Conservation (phyloP, 2,329 filamentous ascomycete genomes). For the Phaeophleospora eucalypticola region DNA sequence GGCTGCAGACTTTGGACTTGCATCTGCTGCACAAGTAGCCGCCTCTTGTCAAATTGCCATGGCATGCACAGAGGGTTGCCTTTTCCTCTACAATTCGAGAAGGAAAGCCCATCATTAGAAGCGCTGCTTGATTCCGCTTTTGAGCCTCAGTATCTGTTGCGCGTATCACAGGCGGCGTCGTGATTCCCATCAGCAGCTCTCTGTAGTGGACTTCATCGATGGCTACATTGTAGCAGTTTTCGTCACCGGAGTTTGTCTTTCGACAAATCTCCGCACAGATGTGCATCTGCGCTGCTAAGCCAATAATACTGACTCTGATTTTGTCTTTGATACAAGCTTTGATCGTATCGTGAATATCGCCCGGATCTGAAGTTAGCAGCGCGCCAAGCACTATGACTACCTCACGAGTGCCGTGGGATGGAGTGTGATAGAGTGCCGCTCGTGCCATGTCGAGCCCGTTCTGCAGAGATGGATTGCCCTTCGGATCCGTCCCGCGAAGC, state of each 20-base stretch:
- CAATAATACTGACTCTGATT: slow-evolving; percentile 84
- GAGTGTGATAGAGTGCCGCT: slow-evolving; percentile 86
- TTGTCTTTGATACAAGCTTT: slow-evolving; percentile 71
- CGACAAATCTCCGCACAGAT: slow-evolving; percentile 86
- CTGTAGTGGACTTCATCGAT: slow-evolving; percentile 83
- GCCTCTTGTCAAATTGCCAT: slow-evolving; percentile 73
- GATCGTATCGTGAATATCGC: slow-evolving; percentile 92
- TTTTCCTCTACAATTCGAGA: slow-evolving; percentile 71
- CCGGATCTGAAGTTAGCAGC: slow-evolving; percentile 83
- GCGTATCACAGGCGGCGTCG: slow-evolving; percentile 84
- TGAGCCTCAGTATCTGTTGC: slow-evolving; percentile 30
- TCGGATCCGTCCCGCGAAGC: slow-evolving; percentile 41
- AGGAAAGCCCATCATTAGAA: slow-evolving; percentile 98
- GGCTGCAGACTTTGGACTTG: slow-evolving; percentile 77
- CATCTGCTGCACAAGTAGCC: slow-evolving; percentile 92
- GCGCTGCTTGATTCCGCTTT: slow-evolving; percentile 45
- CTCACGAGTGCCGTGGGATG: slow-evolving; percentile 88
- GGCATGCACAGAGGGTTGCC: slow-evolving; percentile 82
- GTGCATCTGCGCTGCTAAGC: slow-evolving; percentile 83
- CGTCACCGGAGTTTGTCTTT: slow-evolving; percentile 80
- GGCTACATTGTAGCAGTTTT: slow-evolving; percentile 73
- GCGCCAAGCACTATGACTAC: slow-evolving; percentile 90
- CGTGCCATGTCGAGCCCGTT: slow-evolving; percentile 95
- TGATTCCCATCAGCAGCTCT: slow-evolving; percentile 82
- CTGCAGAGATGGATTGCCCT: slow-evolving; percentile 61